phyloP scores from a whole-genome alignment of 2,329 filamentous ascomycete species.

The Colletotrichum tofieldiae region DNA sequence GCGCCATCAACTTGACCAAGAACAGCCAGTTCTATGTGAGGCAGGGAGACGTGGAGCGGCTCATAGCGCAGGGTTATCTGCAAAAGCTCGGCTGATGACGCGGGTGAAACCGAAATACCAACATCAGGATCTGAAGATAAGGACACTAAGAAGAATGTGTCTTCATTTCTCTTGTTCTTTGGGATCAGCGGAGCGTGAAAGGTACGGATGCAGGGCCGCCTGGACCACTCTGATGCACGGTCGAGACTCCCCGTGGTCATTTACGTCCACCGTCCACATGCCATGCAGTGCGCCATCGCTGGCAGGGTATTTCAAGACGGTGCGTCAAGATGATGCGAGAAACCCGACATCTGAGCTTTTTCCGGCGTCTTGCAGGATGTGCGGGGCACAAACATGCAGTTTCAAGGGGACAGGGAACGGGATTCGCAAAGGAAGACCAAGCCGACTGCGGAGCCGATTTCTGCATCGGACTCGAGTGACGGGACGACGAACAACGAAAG shows the following conservation, averaged over 20 bases:
- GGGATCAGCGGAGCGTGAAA: slow-evolving; percentile 12
- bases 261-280: not conserved
- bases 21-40: slow-evolving; percentile 99
- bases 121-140: not conserved
- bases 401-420: slow-evolving; percentile 26
- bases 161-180: slow-evolving; percentile 22
- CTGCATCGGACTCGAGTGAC: slow-evolving; percentile 21
- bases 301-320: slow-evolving; percentile 2
- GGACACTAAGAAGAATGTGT: slow-evolving; percentile 17
- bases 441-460: slow-evolving; percentile 8
- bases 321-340: slow-evolving; percentile 28
- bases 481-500: slow-evolving; percentile 15
- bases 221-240: slow-evolving; percentile 16
- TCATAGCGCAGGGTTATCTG: slow-evolving; percentile 95
- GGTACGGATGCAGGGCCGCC: slow-evolving; percentile 11
- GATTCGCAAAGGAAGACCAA: slow-evolving; percentile 17
- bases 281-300: slow-evolving; percentile 19
- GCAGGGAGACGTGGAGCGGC: slow-evolving; percentile 93
- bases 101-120: not conserved
- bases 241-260: not conserved
- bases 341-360: slow-evolving; percentile 14
- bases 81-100: slow-evolving; percentile 83
- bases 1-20: slow-evolving; percentile 95
- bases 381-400: slow-evolving; percentile 18
- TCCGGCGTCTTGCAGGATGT: slow-evolving; percentile 22